phyloP scores from a whole-genome alignment of 2,329 filamentous ascomycete species.

The Nemania bipapillata region DNA sequence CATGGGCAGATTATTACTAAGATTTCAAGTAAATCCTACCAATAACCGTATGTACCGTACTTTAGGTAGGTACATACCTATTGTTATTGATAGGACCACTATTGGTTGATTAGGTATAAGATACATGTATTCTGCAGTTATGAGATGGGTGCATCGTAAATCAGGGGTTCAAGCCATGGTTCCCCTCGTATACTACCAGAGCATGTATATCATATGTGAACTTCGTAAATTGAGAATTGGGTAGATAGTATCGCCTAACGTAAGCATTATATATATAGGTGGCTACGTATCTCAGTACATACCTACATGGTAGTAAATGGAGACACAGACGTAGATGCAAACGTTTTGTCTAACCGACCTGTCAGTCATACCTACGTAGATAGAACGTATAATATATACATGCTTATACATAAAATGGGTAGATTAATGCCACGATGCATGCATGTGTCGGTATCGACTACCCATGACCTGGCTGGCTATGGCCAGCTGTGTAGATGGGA shows the following conservation, averaged over 20 bases:
- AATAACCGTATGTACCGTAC: too few species aligned
- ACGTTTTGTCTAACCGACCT: background rate
- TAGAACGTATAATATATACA: too few species aligned
- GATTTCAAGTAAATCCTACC: too few species aligned
- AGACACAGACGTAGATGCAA: background rate
- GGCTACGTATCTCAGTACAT: too few species aligned
- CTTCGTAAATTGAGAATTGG: background rate
- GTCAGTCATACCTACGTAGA: conserved; percentile 2
- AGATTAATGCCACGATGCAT: conserved; percentile 8
- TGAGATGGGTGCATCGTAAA: conserved; percentile 14
- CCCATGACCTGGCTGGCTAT: conserved; percentile 6
- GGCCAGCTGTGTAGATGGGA: conserved; percentile 16
- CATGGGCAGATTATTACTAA: too few species aligned
- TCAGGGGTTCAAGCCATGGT: background rate
- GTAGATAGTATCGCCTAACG: background rate
- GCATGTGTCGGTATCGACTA: conserved; percentile 27
- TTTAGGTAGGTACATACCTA: background rate
- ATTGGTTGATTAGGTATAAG: too few species aligned
- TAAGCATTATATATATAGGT: background rate
- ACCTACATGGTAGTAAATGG: too few species aligned
- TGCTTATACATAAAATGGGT: background rate
- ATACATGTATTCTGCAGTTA: too few species aligned
- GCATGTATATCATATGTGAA: background rate
- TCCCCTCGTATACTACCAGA: background rate
- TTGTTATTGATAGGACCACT: background rate